A percentile compares a stretch with the other conserved stretches of the same genome.
Evolutionary conservation across 495 filamentous ascomycete genomes (phyloP).

Genomic region (Podospora tetraspora): DNA sequence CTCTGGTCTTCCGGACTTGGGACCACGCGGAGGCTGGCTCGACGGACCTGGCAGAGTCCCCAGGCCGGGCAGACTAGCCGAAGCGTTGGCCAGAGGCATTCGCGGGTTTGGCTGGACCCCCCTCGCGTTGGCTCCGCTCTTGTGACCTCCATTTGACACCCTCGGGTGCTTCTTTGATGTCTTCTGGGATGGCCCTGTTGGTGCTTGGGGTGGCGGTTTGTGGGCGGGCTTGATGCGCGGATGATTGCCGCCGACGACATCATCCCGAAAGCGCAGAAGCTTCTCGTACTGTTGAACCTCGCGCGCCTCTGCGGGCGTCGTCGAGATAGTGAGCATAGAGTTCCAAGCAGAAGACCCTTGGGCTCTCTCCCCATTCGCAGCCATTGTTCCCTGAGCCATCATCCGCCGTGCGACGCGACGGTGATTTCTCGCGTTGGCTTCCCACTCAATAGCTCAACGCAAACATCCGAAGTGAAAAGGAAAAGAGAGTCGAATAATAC

Average conservation of each 20-base stretch:
- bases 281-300: slow-evolving; percentile 31
- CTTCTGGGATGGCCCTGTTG: slow-evolving; percentile 13
- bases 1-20: slow-evolving; percentile 38
- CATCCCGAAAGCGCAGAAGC: slow-evolving; percentile 36
- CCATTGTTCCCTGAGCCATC: slow-evolving; percentile 23
- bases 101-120: slow-evolving; percentile 37
- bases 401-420: neutral
- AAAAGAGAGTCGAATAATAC: neutral
- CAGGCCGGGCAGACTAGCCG: slow-evolving; percentile 24
- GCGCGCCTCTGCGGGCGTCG: slow-evolving; percentile 18
- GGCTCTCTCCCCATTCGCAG: slow-evolving; percentile 5
- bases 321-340: slow-evolving; percentile 16
- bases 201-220: slow-evolving; percentile 14
- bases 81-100: slow-evolving; percentile 24
- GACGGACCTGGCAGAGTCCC: slow-evolving; percentile 19
- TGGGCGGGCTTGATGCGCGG: slow-evolving; percentile 41
- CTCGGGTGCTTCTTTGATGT: neutral
- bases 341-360: slow-evolving; percentile 2
- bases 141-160: slow-evolving; percentile 24
- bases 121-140: slow-evolving; percentile 33
- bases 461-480: neutral
- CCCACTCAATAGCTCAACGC: neutral
- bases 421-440: neutral
- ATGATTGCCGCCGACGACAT: slow-evolving; percentile 27
- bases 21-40: slow-evolving; percentile 26